These are phyloP conservation scores for Friedmanniomyces simplex DNA, from an alignment of 495 filamentous ascomycete species.

Conservation along the genomic window DNA sequence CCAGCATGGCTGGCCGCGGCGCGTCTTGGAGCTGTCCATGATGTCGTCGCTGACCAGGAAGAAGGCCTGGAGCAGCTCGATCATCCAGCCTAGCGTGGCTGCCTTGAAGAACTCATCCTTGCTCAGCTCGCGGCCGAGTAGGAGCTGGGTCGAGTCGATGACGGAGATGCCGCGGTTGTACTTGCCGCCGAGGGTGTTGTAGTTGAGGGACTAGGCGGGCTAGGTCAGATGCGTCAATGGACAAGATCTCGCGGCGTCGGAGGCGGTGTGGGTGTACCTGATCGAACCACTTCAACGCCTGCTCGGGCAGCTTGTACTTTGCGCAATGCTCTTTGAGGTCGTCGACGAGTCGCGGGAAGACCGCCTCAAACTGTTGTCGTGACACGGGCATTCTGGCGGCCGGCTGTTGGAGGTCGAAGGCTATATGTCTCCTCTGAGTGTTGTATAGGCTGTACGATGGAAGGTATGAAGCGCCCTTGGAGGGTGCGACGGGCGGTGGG, in stretches of 20 bases:
- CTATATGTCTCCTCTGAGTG: too few relatives aligned
- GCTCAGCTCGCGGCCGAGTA: slow-evolving; percentile 60
- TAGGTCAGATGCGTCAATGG: slow-evolving; percentile 9
- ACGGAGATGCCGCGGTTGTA: slow-evolving; percentile 98
- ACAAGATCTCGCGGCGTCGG: background rate
- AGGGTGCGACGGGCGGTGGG: background rate
- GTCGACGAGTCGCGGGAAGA: slow-evolving; percentile 72
- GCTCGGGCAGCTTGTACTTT: slow-evolving; percentile 68
- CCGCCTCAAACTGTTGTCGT: slow-evolving; percentile 72
- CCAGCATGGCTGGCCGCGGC: slow-evolving; percentile 91
- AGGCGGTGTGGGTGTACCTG: slow-evolving; percentile 43
- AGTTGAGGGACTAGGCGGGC: slow-evolving; percentile 41
- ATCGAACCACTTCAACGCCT: slow-evolving; percentile 79
- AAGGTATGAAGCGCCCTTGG: too few relatives aligned
- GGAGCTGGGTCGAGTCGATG: slow-evolving; percentile 73
- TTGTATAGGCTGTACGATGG: too few relatives aligned
- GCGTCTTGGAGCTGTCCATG: slow-evolving; percentile 91
- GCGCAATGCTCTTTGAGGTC: slow-evolving; percentile 65
- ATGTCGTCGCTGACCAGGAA: slow-evolving; percentile 98
- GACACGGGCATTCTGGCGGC: slow-evolving; percentile 44
- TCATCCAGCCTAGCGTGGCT: slow-evolving; percentile 87
- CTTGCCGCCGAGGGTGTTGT: slow-evolving; percentile 89
- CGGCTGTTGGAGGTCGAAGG: too few relatives aligned
- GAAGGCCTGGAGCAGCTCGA: slow-evolving; percentile 95
- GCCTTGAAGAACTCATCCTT: slow-evolving; percentile 75